Evolutionary conservation across 2,329 filamentous ascomycete species (phyloP).

Genomic region (Cercospora berteroae): DNA sequence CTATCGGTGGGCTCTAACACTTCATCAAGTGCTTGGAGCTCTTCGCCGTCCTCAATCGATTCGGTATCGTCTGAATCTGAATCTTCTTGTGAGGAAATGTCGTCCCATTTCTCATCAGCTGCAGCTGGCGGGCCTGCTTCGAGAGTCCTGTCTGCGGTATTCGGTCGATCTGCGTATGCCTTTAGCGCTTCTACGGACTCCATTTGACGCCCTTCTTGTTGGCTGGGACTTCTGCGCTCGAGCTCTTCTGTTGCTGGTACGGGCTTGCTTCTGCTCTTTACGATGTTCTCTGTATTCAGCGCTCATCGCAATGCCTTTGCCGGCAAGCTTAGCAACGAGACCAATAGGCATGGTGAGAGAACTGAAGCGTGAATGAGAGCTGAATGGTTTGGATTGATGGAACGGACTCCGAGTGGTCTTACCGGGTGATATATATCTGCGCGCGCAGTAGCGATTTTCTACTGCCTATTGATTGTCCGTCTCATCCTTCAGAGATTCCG

Average conservation of each 20-base stretch:
- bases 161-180: slow-evolving; percentile 11
- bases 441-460: background rate
- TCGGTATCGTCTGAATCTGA: slow-evolving; percentile 12
- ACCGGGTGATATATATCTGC: background rate
- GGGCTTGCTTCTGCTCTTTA: slow-evolving; percentile 26
- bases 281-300: slow-evolving; percentile 34
- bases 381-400: background rate
- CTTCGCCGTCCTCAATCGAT: slow-evolving; percentile 33
- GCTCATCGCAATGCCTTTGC: slow-evolving; percentile 31
- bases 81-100: slow-evolving; percentile 9
- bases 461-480: background rate
- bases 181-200: slow-evolving; percentile 8
- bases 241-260: slow-evolving; percentile 16
- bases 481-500: background rate
- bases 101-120: slow-evolving; percentile 1
- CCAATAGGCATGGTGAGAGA: background rate
- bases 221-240: background rate
- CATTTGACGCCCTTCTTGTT: background rate
- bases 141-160: slow-evolving; percentile 3
- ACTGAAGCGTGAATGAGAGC: background rate
- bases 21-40: slow-evolving; percentile 37
- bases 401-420: background rate
- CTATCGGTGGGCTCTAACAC: slow-evolving; percentile 18
- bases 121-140: background rate
- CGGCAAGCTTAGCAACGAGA: slow-evolving; percentile 16